These are phyloP conservation scores for Alternaria sp. DNA, from an alignment of 2,329 filamentous ascomycete genomes.

Conservation along the genomic window DNA sequence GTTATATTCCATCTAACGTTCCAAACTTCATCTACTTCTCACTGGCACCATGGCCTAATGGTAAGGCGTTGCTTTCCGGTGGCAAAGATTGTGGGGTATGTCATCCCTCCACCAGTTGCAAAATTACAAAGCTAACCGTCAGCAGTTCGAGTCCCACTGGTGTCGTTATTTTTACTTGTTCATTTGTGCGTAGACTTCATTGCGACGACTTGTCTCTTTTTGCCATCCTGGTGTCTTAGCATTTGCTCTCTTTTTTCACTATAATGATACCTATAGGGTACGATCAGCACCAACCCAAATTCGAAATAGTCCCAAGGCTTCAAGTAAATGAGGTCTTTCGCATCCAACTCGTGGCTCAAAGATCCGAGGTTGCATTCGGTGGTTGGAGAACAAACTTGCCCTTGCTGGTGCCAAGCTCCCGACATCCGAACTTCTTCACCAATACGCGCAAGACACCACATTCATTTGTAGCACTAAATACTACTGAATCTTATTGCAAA, in stretches of 20 bases:
- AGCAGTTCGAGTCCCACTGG: slow-evolving; percentile 53
- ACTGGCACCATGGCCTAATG: slow-evolving; percentile 54
- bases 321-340: background rate
- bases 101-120: too few relatives aligned
- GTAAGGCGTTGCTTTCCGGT: slow-evolving; percentile 58
- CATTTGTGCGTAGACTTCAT: too few relatives aligned
- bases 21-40: too few relatives aligned
- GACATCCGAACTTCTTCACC: background rate
- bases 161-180: slow-evolving; percentile 43
- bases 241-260: background rate
- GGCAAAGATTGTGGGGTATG: slow-evolving; percentile 53
- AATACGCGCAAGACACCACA: background rate
- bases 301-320: background rate
- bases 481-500: background rate
- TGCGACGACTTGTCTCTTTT: background rate
- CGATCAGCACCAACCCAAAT: background rate
- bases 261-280: background rate
- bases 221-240: background rate
- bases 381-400: background rate
- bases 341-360: background rate
- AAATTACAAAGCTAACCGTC: too few relatives aligned
- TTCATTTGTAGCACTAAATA: background rate
- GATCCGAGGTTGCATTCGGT: background rate
- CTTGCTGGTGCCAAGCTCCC: background rate
- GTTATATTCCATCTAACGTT: too few relatives aligned